Evolutionary conservation across 371 early-diverging fungal species (phyloP), one percentile per base, ranked within the genome.

Genomic region (Zopfochytrium polystomum): DNA sequence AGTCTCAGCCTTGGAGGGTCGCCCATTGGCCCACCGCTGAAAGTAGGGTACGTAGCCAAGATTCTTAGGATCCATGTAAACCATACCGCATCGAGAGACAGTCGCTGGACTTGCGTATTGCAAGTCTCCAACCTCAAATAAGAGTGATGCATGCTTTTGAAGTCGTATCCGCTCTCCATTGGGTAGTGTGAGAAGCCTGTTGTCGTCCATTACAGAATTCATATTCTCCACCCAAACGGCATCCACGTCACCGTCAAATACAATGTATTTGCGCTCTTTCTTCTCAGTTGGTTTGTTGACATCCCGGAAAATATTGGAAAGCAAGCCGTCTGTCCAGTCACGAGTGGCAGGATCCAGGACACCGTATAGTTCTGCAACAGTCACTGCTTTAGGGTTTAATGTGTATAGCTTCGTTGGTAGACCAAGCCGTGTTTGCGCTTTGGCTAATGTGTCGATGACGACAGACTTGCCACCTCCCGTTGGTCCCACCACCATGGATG

Each of bases 191-290:
- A 86, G 68, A 3, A 81, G 66, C 23, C 75, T 71, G 57, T 83
- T 82, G 67, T 83, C 83, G 61, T 83, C 83, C 83, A 83, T 81
- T 25, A 83, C 83, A 9, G 81, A 80, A 67, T 86, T 86, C 78
- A 86, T 84, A 73, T 86, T 83, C 52, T 86, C 87, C 18, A 85
- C 81, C 87, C 87, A 85, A 15, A 78, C 78, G 5, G 84, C 80
- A 59, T 83, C 82, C 4, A 76, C 74, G 67, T 78, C 80, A 34
- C 85, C 82, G 67, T 86, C 87, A 72, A 85, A 86, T 0, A 85
- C 78, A 62, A 85, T 82, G 66, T 80, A 85, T 57, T 77, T 78
- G n/a, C 81, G 62, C 60, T 81, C 83, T 50, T 77, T 77, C 51
- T 79, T 78, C 33, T 83, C 83, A 3, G 79, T 79, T 18, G 83